These are phyloP conservation scores for Hanseniaspora mollemarum DNA, from an alignment of 805 yeast species.

Conservation along the genomic window DNA sequence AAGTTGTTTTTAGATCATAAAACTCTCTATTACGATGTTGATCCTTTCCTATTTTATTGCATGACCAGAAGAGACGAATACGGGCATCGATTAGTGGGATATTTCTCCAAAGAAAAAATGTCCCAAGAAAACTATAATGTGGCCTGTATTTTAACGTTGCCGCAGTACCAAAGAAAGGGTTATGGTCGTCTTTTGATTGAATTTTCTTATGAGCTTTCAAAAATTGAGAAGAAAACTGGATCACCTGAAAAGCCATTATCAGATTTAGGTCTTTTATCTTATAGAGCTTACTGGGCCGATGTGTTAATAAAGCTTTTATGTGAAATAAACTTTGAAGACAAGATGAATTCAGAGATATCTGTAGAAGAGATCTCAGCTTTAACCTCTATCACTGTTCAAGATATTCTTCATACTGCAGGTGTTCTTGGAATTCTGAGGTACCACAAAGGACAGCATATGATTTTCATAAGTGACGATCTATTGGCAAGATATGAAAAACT, in stretches of 20 bases:
- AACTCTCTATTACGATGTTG: conserved; percentile 93
- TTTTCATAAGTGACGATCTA: conserved; percentile 74
- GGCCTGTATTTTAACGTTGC: conserved; percentile 91
- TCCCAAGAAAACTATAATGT: conserved; percentile 90
- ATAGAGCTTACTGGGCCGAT: conserved; percentile 95
- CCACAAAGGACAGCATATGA: conserved; percentile 89
- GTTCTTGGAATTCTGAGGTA: conserved; percentile 81
- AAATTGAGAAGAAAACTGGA: conserved; percentile 80
- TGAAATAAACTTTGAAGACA: conserved; percentile 25
- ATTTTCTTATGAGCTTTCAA: conserved; percentile 82
- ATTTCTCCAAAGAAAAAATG: conserved; percentile 93
- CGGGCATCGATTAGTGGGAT: conserved; percentile 95
- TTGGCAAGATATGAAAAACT: conserved; percentile 60
- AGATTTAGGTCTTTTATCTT: conserved; percentile 84
- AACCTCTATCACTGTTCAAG: conserved; percentile 94
- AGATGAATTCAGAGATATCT: conserved; percentile 52
- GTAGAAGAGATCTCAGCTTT: conserved; percentile 80
- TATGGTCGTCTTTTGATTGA: conserved; percentile 86
- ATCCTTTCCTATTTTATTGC: conserved; percentile 89
- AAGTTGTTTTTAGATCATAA: conserved; percentile 91
- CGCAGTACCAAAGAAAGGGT: conserved; percentile 93
- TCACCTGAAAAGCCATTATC: conserved; percentile 96
- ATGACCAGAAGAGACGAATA: conserved; percentile 83
- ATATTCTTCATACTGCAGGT: conserved; percentile 84
- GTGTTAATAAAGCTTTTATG: conserved; percentile 63